Base-by-base conservation (phyloP, 116 monocot species). In the Posidonia oceanica region DNA sequence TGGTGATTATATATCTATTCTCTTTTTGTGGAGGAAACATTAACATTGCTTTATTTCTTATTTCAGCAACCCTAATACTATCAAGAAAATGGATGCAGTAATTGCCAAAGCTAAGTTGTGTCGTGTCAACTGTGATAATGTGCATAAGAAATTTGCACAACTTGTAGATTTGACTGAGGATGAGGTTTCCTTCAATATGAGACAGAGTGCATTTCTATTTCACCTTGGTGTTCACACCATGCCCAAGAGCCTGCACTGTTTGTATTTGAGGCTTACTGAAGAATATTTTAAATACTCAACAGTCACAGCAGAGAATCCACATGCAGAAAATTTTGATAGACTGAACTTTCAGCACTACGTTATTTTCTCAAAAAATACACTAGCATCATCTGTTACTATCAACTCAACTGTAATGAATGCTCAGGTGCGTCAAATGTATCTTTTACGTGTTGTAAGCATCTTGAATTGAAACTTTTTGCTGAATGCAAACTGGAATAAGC, bases 201-300 rank as follows among this genome's bases (percentile, higher is more conserved):
- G 80, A 73, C 97, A 97, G 77, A 92, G 97, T 72, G 91, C 92
- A 66, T 97, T 89, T 74, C 74, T 97, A 21, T 82, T 87, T 72
- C 82, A 89, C 14, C 92, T 97, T 69, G 87, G 83, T 71, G 87
- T 85, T 40, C 83, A 89, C 54, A 92, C 97, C 16, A 85, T 89
- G 75, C 83, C 97, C 18, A 97, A 89, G 79, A 87, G 82, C 64
- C 72, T 80, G 21, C 92, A 97, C 67, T 97, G 97, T 66, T 80
- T 97, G 56, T 91, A 80, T 38, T 85, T 97, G 92, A 89, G 89
- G 71, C 80, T 91, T 68, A 97, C 97, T 18, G 76, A 87, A 39
- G 97, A 92, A 53, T 85, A 85, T 71, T 92, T 97, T 59, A 85
- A 70, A 71, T 66, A 64, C 6, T 23, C 61, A 4, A 40, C 74